Base-by-base conservation (phyloP, 495 filamentous ascomycete genomes). In the Penicillium paradoxum region DNA sequence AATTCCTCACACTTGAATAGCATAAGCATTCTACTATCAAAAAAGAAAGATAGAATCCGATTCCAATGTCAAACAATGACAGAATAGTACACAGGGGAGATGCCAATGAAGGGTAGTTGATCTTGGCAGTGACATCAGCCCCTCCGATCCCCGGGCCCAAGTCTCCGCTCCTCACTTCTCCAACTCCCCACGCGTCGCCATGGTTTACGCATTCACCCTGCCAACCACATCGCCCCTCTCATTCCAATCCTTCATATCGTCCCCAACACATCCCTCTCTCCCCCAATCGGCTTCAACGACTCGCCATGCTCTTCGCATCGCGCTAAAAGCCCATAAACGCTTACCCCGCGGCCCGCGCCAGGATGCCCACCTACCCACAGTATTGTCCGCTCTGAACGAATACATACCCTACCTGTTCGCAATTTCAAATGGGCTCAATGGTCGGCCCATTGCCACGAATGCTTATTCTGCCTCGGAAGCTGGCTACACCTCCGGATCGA, bases 161-260 rank as follows among this genome's bases (percentile, higher is more conserved):
- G 14, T 48, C 42, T 48, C 29, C 29, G 29, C 29, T 32, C 25
- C 51, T 42, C 48, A 18, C 41, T 45, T 57, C 59, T 56, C 54
- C 58, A 55, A 57, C 63, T 42, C 49, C 56, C 49, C 54, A 29
- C 34, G 34, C 34, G 17, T 47, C 66, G 80, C 53, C 29, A 96
- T 96, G 91, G 90, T 92, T 38, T 96, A 85, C 67, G 83, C 85
- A 17, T 95, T 91, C 61, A 73, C 77, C 29, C 80, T 96, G 33
- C 88, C 91, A 3, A 96, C 90, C 18, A 95, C 91, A 19, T 93
- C 89, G 2, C 77, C 83, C 38, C 82, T 91, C 58, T 85, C 85
- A 33, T 92, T 95, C 65, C 83, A 88, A 8, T 73, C 82, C 17
- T 84, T 76, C 71, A 83, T 91, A 61, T 73, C 65, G 47, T 86